Evolutionary conservation across 306 rosid genomes (phyloP).

Genomic region (Phaseolus lunatus): DNA sequence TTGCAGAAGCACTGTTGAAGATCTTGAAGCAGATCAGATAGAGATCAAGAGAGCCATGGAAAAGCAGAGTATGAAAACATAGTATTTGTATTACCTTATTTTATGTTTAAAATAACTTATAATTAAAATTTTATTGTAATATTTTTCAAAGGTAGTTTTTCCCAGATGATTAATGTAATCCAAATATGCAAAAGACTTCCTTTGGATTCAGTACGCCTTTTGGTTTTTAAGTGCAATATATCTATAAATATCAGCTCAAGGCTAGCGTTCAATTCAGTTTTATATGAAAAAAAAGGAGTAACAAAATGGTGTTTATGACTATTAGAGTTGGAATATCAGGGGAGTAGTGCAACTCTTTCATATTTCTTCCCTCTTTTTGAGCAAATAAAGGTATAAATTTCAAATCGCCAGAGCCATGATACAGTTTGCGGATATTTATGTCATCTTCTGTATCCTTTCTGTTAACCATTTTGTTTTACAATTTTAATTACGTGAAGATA

Average conservation of each 20-base stretch:
- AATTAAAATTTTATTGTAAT: not conserved
- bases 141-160: not conserved
- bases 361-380: not conserved
- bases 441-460: conserved; percentile 25
- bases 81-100: not conserved
- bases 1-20: conserved; percentile 72
- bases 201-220: conserved; percentile 20
- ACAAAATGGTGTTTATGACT: conserved; percentile 20
- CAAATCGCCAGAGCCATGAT: not conserved
- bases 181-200: conserved; percentile 27
- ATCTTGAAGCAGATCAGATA: conserved; percentile 69
- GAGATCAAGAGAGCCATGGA: conserved; percentile 81
- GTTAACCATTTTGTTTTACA: conserved; percentile 13
- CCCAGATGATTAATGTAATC: conserved; percentile 1
- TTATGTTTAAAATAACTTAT: conserved; percentile 11
- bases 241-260: conserved; percentile 36
- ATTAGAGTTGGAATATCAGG: not conserved
- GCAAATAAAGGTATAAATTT: conserved; percentile 12
- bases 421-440: conserved; percentile 19
- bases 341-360: conserved; percentile 1
- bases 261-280: conserved; percentile 20
- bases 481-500: conserved; percentile 1
- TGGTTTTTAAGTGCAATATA: not conserved
- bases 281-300: not conserved
- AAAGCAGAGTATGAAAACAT: conserved; percentile 71